Conservation (phyloP, 306 rosid species). For the Gastrolobium villosum region DNA sequence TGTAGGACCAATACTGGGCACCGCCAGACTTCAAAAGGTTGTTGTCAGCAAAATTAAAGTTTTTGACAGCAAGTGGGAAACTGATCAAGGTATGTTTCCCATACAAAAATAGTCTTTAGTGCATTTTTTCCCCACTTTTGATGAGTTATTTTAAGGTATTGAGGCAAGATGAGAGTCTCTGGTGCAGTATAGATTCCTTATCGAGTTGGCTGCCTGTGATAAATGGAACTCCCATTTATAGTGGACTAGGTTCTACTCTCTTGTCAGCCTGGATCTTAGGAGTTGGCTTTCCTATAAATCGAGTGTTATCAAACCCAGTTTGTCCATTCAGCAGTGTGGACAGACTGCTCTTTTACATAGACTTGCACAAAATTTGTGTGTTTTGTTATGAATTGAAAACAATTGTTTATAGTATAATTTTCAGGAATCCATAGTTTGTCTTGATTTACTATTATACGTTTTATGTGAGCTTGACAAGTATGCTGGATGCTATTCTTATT, state of each 20-base stretch:
- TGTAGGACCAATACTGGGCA: slow-evolving; percentile 90
- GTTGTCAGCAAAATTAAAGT: slow-evolving; percentile 80
- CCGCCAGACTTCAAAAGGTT: slow-evolving; percentile 86
- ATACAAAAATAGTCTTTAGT: background rate
- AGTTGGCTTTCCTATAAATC: background rate
- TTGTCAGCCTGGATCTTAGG: background rate
- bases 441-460: slow-evolving; percentile 20
- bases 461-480: slow-evolving; percentile 23
- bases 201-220: background rate
- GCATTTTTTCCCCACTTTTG: background rate
- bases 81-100: slow-evolving; percentile 76
- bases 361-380: background rate
- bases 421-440: slow-evolving; percentile 14
- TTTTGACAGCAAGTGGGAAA: slow-evolving; percentile 78
- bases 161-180: slow-evolving; percentile 3
- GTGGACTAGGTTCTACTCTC: background rate
- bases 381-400: slow-evolving; percentile 4
- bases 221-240: slow-evolving; percentile 4
- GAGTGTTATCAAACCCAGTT: background rate
- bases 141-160: background rate
- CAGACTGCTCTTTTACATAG: slow-evolving; percentile 11
- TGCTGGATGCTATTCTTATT: slow-evolving; percentile 33
- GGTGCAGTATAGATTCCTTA: background rate
- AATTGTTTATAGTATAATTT: slow-evolving; percentile 5
- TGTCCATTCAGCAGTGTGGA: slow-evolving; percentile 1